A percentile compares a stretch with the other conserved stretches of the same genome.
These are phyloP conservation scores for Venturia aucupariae DNA, from an alignment of 2,329 filamentous ascomycete genomes.

Conservation along the genomic window DNA sequence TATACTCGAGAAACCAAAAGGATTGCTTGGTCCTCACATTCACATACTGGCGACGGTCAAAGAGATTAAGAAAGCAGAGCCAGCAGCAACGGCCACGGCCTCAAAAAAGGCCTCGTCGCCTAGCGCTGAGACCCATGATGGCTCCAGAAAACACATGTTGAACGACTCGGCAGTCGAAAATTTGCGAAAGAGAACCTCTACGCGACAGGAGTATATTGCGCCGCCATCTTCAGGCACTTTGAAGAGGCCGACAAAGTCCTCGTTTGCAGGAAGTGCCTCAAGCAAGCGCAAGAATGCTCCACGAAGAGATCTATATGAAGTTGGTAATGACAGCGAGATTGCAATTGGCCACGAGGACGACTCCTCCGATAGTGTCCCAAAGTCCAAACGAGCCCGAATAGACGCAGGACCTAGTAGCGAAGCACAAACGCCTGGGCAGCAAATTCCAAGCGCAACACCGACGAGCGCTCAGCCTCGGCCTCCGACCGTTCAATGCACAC, in stretches of 20 bases:
- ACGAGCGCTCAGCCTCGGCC: neutral
- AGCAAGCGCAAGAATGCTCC: neutral
- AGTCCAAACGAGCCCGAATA: neutral
- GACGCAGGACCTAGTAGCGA: neutral
- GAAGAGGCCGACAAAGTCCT: neutral
- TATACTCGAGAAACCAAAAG: slow-evolving; percentile 2
- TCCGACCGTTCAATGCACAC: neutral
- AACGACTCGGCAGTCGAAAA: neutral
- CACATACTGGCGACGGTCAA: neutral
- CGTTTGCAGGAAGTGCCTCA: neutral
- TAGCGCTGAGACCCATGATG: neutral
- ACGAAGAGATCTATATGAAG: neutral
- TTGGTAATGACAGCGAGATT: neutral
- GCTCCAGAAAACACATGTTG: neutral
- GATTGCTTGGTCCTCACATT: neutral
- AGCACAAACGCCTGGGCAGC: neutral
- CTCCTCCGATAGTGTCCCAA: neutral
- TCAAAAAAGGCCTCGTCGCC: neutral
- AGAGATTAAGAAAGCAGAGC: neutral
- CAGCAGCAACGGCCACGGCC: neutral
- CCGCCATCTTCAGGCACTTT: neutral
- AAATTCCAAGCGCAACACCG: neutral
- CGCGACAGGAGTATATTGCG: neutral
- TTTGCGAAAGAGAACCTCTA: neutral
- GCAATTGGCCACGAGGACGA: neutral